A percentile compares a stretch with the other conserved stretches of the same genome.
These are phyloP conservation scores for Colletotrichum orbiculare DNA, from an alignment of 2,329 filamentous ascomycete species.

Conservation along the genomic window DNA sequence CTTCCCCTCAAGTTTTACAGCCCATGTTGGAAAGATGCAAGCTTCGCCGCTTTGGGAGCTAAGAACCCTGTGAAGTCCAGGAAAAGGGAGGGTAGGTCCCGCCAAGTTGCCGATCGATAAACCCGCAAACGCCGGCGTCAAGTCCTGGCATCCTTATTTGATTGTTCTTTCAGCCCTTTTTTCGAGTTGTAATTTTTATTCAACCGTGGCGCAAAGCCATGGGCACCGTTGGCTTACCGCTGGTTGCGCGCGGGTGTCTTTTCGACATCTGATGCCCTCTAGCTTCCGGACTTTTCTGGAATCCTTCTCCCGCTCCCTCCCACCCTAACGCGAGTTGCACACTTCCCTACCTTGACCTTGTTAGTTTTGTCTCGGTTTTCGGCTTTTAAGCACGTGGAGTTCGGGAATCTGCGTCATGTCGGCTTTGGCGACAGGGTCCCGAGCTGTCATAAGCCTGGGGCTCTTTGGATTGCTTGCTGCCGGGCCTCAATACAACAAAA, in stretches of 20 bases:
- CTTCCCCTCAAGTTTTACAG: not conserved
- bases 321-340: not conserved
- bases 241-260: too few relatives aligned
- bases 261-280: not conserved
- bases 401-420: conserved; percentile 21
- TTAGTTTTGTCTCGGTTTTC: not conserved
- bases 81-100: conserved; percentile 8
- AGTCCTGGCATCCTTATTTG: not conserved
- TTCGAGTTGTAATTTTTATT: too few relatives aligned
- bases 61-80: conserved; percentile 10
- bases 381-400: conserved; percentile 9
- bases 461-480: conserved; percentile 2
- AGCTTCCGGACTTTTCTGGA: conserved; percentile 21
- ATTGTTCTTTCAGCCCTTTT: conserved; percentile 13
- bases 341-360: not conserved
- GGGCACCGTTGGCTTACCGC: too few relatives aligned
- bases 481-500: not conserved
- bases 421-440: conserved; percentile 14
- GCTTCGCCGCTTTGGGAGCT: conserved; percentile 18
- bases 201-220: too few relatives aligned
- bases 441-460: conserved; percentile 19
- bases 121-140: conserved; percentile 28
- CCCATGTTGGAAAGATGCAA: conserved; percentile 22
- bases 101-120: conserved; percentile 21
- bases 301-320: conserved; percentile 24